These are phyloP conservation scores for Amylostereum areolatum DNA, from an alignment of 1,284 basidiomycete genomes.

Conservation along the genomic window DNA sequence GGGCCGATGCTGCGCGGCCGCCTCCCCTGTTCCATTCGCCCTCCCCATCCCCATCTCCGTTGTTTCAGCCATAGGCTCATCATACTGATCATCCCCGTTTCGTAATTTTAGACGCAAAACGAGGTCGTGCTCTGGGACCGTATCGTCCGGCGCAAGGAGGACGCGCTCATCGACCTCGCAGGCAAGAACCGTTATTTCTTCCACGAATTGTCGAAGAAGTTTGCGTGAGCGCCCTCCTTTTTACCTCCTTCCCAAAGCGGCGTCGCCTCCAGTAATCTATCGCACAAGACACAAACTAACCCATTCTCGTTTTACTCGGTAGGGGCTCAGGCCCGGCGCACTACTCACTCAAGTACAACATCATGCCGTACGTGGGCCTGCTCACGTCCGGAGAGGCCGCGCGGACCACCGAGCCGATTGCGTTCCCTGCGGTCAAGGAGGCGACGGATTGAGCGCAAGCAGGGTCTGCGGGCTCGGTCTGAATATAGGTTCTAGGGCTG, in stretches of 20 bases:
- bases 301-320: slow-evolving; percentile 5
- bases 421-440: slow-evolving; percentile 41
- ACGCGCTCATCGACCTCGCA: slow-evolving; percentile 61
- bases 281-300: slow-evolving; percentile 10
- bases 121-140: slow-evolving; percentile 89
- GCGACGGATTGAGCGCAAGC: slow-evolving; percentile 15
- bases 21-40: too few relatives aligned
- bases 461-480: too few relatives aligned
- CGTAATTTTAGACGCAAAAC: slow-evolving; percentile 56
- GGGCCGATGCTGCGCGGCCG: too few relatives aligned
- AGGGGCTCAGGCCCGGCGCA: slow-evolving; percentile 62
- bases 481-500: too few relatives aligned
- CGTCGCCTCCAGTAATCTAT: slow-evolving; percentile 4
- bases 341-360: slow-evolving; percentile 81
- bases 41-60: too few relatives aligned
- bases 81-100: too few relatives aligned
- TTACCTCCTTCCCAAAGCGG: slow-evolving; percentile 5
- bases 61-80: too few relatives aligned
- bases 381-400: slow-evolving; percentile 74
- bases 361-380: slow-evolving; percentile 85
- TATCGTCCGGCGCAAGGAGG: slow-evolving; percentile 73
- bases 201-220: slow-evolving; percentile 68
- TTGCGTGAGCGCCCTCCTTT: slow-evolving; percentile 55
- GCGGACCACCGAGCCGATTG: slow-evolving; percentile 47
- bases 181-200: slow-evolving; percentile 83